Base-by-base conservation (phyloP, 768 basidiomycete species). In the Trametes villosa region DNA sequence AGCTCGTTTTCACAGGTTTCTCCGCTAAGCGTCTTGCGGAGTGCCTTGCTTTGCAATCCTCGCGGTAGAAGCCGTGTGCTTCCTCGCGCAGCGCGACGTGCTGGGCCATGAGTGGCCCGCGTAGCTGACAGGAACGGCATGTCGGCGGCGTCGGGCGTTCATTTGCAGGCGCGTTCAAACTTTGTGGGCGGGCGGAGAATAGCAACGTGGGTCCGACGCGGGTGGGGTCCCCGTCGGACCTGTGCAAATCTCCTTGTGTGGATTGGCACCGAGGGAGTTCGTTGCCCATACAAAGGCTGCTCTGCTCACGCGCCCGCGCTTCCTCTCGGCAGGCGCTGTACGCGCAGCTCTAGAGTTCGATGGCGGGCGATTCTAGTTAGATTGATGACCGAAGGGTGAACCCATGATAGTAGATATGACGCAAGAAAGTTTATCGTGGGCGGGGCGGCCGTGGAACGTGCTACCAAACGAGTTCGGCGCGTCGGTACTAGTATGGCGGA, bases 371-470 rank as follows among this genome's bases (percentile, higher is more conserved):
- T 67, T 67, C 60, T 59, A 64, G 63, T 49, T 53, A 62, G 66
- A 67, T 67, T 65, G 66, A 67, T 67, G 65, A 57, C 60, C 66
- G 63, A 57, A 47, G 49, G 44, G 34, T 40, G 53, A 34, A 53
- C 41, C 20, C 40, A 27, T 55, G 63, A 59, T 56, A n/a, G n/a
- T 31, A 59, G 46, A 50, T 33, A 67, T 67, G 63, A 65, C 56
- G 63, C 60, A 42, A 30, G 30, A 20, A 3, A 44, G 53, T 50
- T 24, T 38, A 17, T 56, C 33, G 34, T 22, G 45, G 20, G 6
- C 50, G 55, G 38, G 54, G 63, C 44, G 44, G 58, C 50, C 53
- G 26, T 53, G 63, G 51, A 64, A 60, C 63, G 63, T 63, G 63
- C 63, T 64, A 64, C 63, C 59, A 64, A 64, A 64, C 63, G 50